Conservation (phyloP, 2,329 filamentous ascomycete genomes). For the Tolypocladium album region DNA sequence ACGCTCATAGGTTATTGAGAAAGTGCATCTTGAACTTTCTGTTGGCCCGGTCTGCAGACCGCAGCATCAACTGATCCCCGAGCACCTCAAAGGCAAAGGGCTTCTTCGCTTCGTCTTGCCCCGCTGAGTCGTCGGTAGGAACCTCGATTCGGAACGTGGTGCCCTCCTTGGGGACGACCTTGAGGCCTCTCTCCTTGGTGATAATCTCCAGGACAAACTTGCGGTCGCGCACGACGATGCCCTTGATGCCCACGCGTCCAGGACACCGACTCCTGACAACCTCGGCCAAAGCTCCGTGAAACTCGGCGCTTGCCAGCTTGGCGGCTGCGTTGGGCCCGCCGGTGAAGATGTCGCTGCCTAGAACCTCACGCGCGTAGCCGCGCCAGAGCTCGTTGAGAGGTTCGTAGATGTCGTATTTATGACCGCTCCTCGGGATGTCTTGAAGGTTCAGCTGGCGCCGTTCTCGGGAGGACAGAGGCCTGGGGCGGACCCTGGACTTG, state of each 20-base stretch:
- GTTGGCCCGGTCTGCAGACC: constrained; percentile 75
- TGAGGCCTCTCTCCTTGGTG: constrained; percentile 58
- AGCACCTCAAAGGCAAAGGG: constrained; percentile 70
- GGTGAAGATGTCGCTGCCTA: constrained; percentile 50
- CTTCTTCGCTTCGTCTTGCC: constrained; percentile 8
- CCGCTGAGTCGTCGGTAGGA: constrained; percentile 22
- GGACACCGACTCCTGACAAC: constrained; percentile 75
- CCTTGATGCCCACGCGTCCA: constrained; percentile 69
- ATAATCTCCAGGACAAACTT: constrained; percentile 81
- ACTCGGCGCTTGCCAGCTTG: constrained; percentile 77
- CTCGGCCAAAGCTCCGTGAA: constrained; percentile 75
- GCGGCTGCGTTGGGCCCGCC: constrained; percentile 53
- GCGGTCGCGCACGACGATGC: constrained; percentile 82
- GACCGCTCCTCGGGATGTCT: constrained; percentile 56
- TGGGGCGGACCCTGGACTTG: constrained; percentile 41
- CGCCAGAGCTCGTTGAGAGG: constrained; percentile 72
- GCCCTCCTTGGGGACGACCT: constrained; percentile 80
- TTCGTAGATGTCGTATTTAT: constrained; percentile 60
- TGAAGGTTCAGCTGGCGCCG: constrained; percentile 65
- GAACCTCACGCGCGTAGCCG: constrained; percentile 72
- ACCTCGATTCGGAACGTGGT: constrained; percentile 74
- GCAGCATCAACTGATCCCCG: constrained; percentile 76
- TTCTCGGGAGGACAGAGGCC: constrained; percentile 68
- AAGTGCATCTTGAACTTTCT: constrained; percentile 88
- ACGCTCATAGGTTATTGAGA: constrained; percentile 55